Evolutionary conservation across 768 basidiomycete species (phyloP).

Genomic region (Rhizopogon sp.): DNA sequence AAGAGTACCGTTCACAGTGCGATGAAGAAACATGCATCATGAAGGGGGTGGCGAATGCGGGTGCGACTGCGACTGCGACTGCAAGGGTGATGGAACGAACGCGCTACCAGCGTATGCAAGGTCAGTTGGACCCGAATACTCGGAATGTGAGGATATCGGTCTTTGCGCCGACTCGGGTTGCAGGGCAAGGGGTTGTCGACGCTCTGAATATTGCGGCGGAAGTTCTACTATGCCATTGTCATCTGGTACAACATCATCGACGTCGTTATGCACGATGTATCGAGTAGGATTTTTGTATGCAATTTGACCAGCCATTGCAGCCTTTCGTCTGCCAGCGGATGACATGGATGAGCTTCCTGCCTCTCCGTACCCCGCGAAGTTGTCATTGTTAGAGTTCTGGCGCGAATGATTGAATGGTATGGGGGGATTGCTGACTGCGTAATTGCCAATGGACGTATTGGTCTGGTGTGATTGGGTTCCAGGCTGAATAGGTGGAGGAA

Average conservation of each 20-base stretch:
- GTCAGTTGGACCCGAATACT: conserved; percentile 2
- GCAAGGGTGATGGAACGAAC: conserved; percentile 2
- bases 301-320: conserved; percentile 44
- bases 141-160: conserved; percentile 10
- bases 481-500: conserved; percentile 10
- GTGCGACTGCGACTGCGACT: neutral
- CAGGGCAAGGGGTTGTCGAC: conserved; percentile 24
- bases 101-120: conserved; percentile 11
- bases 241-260: conserved; percentile 48
- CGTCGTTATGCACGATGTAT: conserved; percentile 66
- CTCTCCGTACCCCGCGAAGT: conserved; percentile 15
- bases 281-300: conserved; percentile 40
- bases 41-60: conserved; percentile 8
- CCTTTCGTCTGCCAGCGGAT: conserved; percentile 47
- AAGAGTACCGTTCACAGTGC: neutral
- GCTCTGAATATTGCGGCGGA: conserved; percentile 68
- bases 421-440: neutral
- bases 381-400: conserved; percentile 16
- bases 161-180: conserved; percentile 3
- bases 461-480: neutral
- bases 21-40: conserved; percentile 3
- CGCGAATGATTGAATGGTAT: conserved; percentile 10
- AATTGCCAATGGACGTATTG: conserved; percentile 2
- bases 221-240: conserved; percentile 60
- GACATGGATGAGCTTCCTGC: conserved; percentile 17